These are phyloP conservation scores for Hymenotorrendiella dingleyae DNA, from an alignment of 2,329 filamentous ascomycete genomes.

Conservation along the genomic window DNA sequence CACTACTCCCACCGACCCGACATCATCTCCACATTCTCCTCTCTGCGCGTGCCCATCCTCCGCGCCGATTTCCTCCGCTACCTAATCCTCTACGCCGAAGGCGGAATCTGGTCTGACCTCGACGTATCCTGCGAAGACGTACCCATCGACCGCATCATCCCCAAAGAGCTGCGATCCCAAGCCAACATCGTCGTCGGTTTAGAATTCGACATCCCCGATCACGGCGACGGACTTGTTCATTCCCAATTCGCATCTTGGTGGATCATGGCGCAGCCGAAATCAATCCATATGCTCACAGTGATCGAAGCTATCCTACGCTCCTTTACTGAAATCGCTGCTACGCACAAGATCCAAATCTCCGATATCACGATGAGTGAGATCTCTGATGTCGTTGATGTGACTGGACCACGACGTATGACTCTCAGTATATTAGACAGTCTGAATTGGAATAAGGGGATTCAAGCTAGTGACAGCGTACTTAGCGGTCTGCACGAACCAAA, in stretches of 20 bases:
- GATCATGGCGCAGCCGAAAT: constrained; percentile 26
- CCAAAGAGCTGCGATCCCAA: constrained; percentile 25
- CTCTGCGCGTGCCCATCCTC: constrained; percentile 33
- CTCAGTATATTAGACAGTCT: constrained; percentile 25
- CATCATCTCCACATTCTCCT: constrained; percentile 33
- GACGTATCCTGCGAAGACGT: constrained; percentile 33
- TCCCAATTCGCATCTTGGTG: constrained; percentile 30
- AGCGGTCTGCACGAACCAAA: constrained; percentile 24
- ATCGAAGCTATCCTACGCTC: constrained; percentile 27
- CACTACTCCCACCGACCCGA: constrained; percentile 32
- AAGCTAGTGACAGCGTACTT: constrained; percentile 18
- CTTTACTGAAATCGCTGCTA: constrained; percentile 12
- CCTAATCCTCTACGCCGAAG: constrained; percentile 35
- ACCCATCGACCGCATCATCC: constrained; percentile 34
- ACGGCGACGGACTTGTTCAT: constrained; percentile 4
- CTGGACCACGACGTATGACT: constrained; percentile 28
- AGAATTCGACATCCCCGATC: constrained; percentile 30
- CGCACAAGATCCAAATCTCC: constrained; percentile 16
- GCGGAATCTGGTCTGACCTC: constrained; percentile 38
- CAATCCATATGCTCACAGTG: constrained; percentile 24
- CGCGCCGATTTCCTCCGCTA: constrained; percentile 39
- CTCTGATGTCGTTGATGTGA: constrained; percentile 29
- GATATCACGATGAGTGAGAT: constrained; percentile 21
- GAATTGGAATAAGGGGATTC: constrained; percentile 12
- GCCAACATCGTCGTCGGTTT: constrained; percentile 34